Percentiles rank a stretch among this genome's conserved stretches.
Evolutionary conservation across 306 rosid species (phyloP).

Genomic region (Echinosophora koreensis): DNA sequence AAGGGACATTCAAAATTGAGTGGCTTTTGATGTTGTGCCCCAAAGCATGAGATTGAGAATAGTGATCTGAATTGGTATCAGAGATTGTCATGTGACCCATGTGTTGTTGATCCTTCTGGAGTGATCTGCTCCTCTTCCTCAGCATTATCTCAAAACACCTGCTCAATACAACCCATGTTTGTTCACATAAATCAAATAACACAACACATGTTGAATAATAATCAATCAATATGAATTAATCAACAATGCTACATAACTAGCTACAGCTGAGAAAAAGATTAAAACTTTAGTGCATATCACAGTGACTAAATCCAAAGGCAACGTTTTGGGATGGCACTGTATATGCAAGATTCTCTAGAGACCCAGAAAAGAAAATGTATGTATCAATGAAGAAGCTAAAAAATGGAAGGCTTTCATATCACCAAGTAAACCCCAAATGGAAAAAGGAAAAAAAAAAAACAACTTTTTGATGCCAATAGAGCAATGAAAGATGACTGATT

Average conservation of each 20-base stretch:
- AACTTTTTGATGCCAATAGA: slow-evolving; percentile 3
- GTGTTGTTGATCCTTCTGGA: slow-evolving; percentile 73
- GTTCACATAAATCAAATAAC: background rate
- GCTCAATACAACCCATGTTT: slow-evolving; percentile 24
- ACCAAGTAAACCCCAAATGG: slow-evolving; percentile 37
- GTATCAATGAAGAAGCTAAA: slow-evolving; percentile 26
- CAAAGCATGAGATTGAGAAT: slow-evolving; percentile 52
- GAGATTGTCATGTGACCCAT: slow-evolving; percentile 57
- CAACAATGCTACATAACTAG: background rate
- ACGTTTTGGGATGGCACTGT: background rate
- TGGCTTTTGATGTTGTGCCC: slow-evolving; percentile 59
- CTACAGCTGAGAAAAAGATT: slow-evolving; percentile 19
- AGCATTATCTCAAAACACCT: slow-evolving; percentile 70
- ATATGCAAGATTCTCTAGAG: slow-evolving; percentile 30
- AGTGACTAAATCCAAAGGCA: background rate
- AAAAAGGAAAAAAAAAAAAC: background rate
- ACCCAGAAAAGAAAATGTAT: slow-evolving; percentile 36
- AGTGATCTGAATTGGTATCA: slow-evolving; percentile 60
- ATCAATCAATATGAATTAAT: slow-evolving; percentile 17
- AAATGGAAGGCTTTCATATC: slow-evolving; percentile 33
- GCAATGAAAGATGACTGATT: slow-evolving; percentile 15
- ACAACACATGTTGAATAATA: slow-evolving; percentile 8
- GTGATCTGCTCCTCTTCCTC: slow-evolving; percentile 85
- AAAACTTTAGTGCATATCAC: slow-evolving; percentile 42
- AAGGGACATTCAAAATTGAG: slow-evolving; percentile 73